Base-by-base conservation (phyloP, 2,329 filamentous ascomycete genomes). In the Paraphaeosphaeria minitans region DNA sequence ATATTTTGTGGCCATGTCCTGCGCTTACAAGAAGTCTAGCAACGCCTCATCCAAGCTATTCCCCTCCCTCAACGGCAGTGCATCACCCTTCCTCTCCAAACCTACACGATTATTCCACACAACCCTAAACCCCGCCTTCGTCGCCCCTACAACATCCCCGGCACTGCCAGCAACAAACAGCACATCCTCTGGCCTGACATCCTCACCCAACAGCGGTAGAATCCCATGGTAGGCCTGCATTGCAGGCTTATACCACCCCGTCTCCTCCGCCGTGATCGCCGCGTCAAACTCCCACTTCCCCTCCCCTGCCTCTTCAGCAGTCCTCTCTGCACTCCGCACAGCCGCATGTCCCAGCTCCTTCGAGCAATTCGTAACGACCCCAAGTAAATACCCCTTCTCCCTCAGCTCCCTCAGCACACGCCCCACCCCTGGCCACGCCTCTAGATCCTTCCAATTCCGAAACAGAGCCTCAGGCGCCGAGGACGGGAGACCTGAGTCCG, bases 351-450 rank as follows among this genome's bases (percentile, higher is more conserved):
- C 76, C 37, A 75, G 59, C 5, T 66, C 19, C n/a, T 57, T 68
- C 0, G 75, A 78, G 31, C 77, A 79, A 29, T 80, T 79, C 6
- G 77, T 78, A 1, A 78, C 71, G 0, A 80, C 74, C 0, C 73
- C 77, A 0, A 80, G 66, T 43, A 59, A 62, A 49, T 74, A 78
- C 0, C 74, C 77, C 3, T 65, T 57, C 0, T 35, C 51, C 48
- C 56, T 69, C 1, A 79, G 65, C 29, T 41, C 10, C 16, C 45
- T 42, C 16, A 73, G 57, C 31, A 66, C 59, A 0, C 42, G 50
- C 13, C 52, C 59, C 16, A 60, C 62, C 53, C 69, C 66, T 14
- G 65, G 33, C 53, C 53, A 55, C 3, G 53, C 37, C 12, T 49
- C 16, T 13, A 55, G 14, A 29, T 48, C 12, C 13, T 5, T 24